Base-by-base conservation (phyloP, 2,329 filamentous ascomycete species). In the Aspergillus sp. region DNA sequence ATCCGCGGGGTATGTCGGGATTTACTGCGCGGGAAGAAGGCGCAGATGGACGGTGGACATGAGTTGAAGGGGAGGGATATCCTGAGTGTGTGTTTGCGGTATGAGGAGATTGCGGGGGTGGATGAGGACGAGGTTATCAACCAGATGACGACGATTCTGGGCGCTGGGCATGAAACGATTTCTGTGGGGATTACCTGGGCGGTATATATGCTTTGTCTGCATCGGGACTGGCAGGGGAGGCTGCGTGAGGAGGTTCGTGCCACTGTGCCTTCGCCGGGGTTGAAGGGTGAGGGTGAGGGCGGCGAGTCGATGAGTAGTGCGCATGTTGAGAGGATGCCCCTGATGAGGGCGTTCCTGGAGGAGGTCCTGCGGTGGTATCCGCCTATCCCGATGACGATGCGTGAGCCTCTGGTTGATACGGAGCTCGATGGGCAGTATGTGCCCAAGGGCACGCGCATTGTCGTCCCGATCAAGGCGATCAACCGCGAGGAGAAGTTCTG, bases 121-220 rank as follows among this genome's bases (percentile, higher is more conserved):
- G n/a, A 23, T 3, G 52, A 54, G 9, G 31, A 15, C 6, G 52
- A 35, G 7, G n/a, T 39, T 7, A 19, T 54, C 43, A 19, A 46
- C 21, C 52, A 54, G 27, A 54, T 54, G 52, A 54, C 21, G 31
- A 54, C 43, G 7, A 15, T 54, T 8, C 43, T 54, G 11, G 52
- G 9, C 6, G 52, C 52, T 0, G 52, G 52, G 0, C 52, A 54
- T 23, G 52, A 47, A 0, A 54, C 52, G 3, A 39, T 39, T 21
- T 46, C 52, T 1, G 27, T 39, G 2, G 52, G 27, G 4, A 15
- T 54, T 11, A 37, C 25, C 2, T 54, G 52, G 52, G 41, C 41
- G 2, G 12, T 48, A 3, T 48, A 48, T 7, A 19, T 19, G n/a
- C 31, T 48, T 1, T 48, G 45, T 9, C 8, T 17, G n/a, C 25